Conservation (phyloP, 1,139 yeast genomes). For the Lodderomyces elongisporus region DNA sequence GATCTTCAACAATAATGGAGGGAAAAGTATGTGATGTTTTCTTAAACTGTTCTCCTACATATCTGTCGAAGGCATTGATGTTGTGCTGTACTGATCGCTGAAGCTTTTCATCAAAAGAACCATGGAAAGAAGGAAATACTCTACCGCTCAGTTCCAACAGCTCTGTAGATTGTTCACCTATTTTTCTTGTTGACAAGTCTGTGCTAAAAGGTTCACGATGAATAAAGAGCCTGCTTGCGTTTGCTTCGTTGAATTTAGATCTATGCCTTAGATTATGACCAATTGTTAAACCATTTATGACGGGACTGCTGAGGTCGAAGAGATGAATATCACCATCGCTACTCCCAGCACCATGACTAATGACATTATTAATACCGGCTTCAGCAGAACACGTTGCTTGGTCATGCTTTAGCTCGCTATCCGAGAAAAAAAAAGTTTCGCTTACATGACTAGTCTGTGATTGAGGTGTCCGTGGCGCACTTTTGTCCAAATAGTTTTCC, state of each 20-base stretch:
- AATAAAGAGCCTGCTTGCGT: constrained; percentile 17
- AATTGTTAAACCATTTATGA: constrained; percentile 35
- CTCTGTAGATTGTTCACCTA: not conserved
- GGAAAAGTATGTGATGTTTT: too few relatives aligned
- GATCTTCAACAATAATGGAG: too few relatives aligned
- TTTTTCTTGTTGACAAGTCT: not conserved
- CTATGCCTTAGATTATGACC: constrained; percentile 27
- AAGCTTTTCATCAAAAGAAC: constrained; percentile 28
- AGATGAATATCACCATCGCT: constrained; percentile 16
- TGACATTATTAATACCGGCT: not conserved
- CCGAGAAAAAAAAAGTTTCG: not conserved
- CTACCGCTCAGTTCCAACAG: too few relatives aligned
- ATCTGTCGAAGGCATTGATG: too few relatives aligned
- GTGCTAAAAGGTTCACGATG: constrained; percentile 13
- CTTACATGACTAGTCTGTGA: not conserved
- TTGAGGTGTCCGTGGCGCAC: not conserved
- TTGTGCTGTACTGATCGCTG: constrained; percentile 16
- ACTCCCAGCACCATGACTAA: not conserved
- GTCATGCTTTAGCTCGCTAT: not conserved
- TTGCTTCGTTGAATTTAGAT: constrained; percentile 4
- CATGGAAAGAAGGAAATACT: constrained; percentile 22
- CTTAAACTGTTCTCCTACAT: too few relatives aligned
- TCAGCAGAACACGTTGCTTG: not conserved
- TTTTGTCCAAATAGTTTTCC: constrained; percentile 28
- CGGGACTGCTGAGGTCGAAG: constrained; percentile 31